These are phyloP conservation scores for Cornus florida DNA, from an alignment of 148 eudicot species.

Conservation along the genomic window DNA sequence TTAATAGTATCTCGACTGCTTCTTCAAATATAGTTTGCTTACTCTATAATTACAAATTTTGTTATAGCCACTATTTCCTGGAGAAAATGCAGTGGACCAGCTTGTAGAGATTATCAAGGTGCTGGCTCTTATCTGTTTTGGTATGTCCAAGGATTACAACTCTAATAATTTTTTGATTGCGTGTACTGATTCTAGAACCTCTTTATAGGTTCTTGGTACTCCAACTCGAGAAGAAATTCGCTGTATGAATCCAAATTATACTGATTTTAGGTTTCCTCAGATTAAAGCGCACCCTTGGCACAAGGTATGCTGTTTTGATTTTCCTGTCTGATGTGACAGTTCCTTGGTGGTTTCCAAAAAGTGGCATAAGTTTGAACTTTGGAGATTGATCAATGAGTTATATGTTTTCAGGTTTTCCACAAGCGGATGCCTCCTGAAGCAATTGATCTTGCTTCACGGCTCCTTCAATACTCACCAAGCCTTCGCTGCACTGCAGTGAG, in stretches of 20 bases:
- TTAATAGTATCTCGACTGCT: background rate
- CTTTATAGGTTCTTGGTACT: constrained; percentile 88
- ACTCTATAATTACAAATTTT: constrained; percentile 2
- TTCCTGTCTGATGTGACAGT: background rate
- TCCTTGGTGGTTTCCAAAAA: background rate
- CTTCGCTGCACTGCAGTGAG: constrained; percentile 95
- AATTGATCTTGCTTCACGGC: constrained; percentile 84
- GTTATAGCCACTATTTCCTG: constrained; percentile 71
- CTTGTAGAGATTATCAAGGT: constrained; percentile 97
- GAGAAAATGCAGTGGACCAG: constrained; percentile 95
- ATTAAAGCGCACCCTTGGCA: constrained; percentile 98
- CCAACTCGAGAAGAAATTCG: constrained; percentile 98
- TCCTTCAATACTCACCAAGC: constrained; percentile 88
- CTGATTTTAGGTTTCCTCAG: constrained; percentile 96
- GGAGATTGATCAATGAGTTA: constrained; percentile 4
- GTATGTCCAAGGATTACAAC: background rate
- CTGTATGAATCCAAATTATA: constrained; percentile 95
- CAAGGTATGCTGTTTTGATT: constrained; percentile 50
- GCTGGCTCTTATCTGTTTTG: background rate
- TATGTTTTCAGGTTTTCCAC: constrained; percentile 68
- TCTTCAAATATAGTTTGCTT: background rate
- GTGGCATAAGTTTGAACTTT: background rate
- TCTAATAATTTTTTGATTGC: background rate
- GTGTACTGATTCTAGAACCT: constrained; percentile 5
- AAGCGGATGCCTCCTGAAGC: constrained; percentile 89